Percentiles rank a stretch among this genome's conserved stretches.
phyloP scores from a whole-genome alignment of 2,329 filamentous ascomycete genomes.

The Xylaria sp. region DNA sequence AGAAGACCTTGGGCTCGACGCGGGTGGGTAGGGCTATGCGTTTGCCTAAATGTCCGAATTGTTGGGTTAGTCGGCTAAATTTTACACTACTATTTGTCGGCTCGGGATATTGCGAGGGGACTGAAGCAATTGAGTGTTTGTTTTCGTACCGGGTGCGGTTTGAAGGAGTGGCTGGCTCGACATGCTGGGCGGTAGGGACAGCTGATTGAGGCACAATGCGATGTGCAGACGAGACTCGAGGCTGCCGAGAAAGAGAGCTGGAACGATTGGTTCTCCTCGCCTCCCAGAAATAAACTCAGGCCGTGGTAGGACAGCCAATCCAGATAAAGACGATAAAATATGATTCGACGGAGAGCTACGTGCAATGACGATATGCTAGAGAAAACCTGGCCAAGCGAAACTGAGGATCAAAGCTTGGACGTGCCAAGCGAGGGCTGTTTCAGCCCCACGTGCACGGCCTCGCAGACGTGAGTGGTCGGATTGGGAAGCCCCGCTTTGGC shows the following conservation, averaged over 20 bases:
- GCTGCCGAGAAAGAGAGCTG: neutral
- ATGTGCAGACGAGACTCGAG: neutral
- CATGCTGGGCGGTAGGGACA: conserved; percentile 59
- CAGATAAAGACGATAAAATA: neutral
- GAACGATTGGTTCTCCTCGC: neutral
- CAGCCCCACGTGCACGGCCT: conserved; percentile 16
- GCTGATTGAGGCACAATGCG: neutral
- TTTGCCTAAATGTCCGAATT: conserved; percentile 70
- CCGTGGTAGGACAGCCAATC: neutral
- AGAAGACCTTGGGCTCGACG: conserved; percentile 99
- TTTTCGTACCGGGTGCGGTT: conserved; percentile 76
- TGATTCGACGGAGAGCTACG: neutral
- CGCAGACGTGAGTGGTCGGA: conserved; percentile 17
- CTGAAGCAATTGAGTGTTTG: conserved; percentile 1
- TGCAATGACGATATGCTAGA: conserved; percentile 15
- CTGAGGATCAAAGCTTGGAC: neutral
- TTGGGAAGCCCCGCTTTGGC: neutral
- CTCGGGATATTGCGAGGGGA: neutral
- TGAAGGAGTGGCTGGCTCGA: conserved; percentile 96
- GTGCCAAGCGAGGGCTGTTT: neutral
- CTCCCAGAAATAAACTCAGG: neutral
- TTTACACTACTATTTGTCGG: neutral
- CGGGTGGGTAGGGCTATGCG: conserved; percentile 96
- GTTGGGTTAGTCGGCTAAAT: conserved; percentile 6
- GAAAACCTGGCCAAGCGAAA: conserved; percentile 12